Conservation (phyloP, 805 yeast species). For the Candida oleophila region DNA sequence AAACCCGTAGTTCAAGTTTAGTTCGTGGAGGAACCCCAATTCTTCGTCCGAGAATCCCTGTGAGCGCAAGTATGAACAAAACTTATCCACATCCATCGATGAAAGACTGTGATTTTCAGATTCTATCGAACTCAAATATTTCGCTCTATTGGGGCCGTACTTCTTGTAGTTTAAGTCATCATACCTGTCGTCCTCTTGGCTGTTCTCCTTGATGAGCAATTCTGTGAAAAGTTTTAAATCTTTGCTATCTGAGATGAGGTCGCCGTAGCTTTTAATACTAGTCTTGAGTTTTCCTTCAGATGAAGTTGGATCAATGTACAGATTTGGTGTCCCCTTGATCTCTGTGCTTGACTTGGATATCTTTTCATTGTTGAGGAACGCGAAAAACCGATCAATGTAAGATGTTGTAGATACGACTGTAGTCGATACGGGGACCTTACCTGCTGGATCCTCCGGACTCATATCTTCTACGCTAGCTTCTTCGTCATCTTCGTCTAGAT, state of each 20-base stretch:
- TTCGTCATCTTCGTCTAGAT: neutral
- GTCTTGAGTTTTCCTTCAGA: conserved; percentile 2
- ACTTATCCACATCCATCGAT: conserved; percentile 25
- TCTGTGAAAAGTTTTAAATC: conserved; percentile 5
- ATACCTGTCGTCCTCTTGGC: conserved; percentile 6
- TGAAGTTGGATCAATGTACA: neutral
- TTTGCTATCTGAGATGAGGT: conserved; percentile 1
- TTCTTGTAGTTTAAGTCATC: conserved; percentile 19
- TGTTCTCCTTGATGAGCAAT: conserved; percentile 1
- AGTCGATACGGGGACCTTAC: neutral
- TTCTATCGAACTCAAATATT: neutral
- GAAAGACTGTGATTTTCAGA: conserved; percentile 2
- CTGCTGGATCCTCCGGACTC: neutral
- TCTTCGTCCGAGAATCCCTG: conserved; percentile 28
- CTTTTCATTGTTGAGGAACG: neutral
- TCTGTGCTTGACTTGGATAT: neutral
- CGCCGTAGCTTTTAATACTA: neutral
- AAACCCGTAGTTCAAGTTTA: conserved; percentile 34
- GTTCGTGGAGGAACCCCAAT: conserved; percentile 23
- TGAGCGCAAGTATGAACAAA: conserved; percentile 18
- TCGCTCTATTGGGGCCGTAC: conserved; percentile 8
- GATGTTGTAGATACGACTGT: neutral
- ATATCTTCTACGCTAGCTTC: neutral
- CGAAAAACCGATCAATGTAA: conserved; percentile 2
- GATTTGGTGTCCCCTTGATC: neutral